A percentile compares a stretch with the other conserved stretches of the same genome.
These are phyloP conservation scores for Leccinum solheimii DNA, from an alignment of 1,284 basidiomycete species.

Conservation along the genomic window DNA sequence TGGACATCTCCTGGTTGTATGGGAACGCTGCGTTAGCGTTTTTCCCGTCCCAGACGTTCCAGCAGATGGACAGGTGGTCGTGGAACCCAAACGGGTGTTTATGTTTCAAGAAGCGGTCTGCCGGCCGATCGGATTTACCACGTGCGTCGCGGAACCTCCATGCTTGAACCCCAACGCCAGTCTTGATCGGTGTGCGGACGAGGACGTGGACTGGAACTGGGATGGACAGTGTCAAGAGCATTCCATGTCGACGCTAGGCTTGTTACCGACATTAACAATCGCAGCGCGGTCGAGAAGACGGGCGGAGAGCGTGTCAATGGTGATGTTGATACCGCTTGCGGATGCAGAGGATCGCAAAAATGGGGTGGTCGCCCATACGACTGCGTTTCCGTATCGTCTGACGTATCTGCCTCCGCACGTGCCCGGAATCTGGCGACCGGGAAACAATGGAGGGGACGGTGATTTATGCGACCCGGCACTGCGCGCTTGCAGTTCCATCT, in stretches of 20 bases:
- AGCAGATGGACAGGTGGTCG: conserved; percentile 19
- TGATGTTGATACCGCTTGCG: conserved; percentile 28
- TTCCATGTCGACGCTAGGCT: neutral
- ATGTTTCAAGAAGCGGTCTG: conserved; percentile 28
- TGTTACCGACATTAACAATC: conserved; percentile 26
- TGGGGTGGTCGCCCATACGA: neutral
- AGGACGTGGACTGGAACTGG: neutral
- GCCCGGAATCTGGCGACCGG: neutral
- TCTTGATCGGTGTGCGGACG: neutral
- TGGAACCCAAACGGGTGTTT: conserved; percentile 29
- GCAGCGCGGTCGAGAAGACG: conserved; percentile 19
- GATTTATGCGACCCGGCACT: neutral
- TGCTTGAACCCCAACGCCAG: neutral
- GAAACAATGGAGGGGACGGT: neutral
- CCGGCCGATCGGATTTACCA: conserved; percentile 30
- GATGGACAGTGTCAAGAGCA: neutral
- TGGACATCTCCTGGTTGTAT: conserved; percentile 27
- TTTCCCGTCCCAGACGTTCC: conserved; percentile 28
- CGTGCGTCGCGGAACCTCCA: conserved; percentile 16
- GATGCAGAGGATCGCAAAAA: conserved; percentile 4
- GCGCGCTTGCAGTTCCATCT: conserved; percentile 20
- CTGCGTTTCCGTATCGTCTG: neutral
- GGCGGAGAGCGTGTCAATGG: conserved; percentile 19
- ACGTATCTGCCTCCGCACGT: conserved; percentile 13
- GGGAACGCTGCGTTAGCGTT: conserved; percentile 31